Conservation (phyloP, 2,329 filamentous ascomycete genomes). For the Hypoxylon sp. region DNA sequence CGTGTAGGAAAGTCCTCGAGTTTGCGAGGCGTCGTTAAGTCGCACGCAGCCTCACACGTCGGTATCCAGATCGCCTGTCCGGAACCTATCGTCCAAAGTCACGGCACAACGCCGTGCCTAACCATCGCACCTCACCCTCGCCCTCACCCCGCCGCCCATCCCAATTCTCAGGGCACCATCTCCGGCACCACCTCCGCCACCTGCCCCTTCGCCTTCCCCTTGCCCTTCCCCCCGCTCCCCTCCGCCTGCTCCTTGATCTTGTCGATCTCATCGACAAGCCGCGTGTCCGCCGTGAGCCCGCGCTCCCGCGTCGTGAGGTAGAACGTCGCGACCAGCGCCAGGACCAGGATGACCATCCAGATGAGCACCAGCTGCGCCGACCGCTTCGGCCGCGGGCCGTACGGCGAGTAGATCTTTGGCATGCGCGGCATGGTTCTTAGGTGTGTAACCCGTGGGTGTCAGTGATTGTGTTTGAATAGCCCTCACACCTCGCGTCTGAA, state of each 20-base stretch:
- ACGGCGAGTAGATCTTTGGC: conserved; percentile 48
- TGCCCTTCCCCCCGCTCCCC: not conserved
- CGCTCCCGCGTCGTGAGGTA: conserved; percentile 47
- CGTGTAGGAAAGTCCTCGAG: not conserved
- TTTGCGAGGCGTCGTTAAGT: not conserved
- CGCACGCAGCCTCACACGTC: not conserved
- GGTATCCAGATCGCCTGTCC: not conserved
- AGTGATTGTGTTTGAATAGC: conserved; percentile 4
- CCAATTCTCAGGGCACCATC: conserved; percentile 34
- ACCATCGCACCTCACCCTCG: not conserved
- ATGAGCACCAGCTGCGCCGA: conserved; percentile 46
- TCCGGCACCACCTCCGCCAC: conserved; percentile 16
- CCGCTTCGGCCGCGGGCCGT: conserved; percentile 48
- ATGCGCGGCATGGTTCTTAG: conserved; percentile 37
- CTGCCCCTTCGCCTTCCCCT: conserved; percentile 7
- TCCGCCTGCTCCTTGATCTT: conserved; percentile 22
- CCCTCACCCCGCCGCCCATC: not conserved
- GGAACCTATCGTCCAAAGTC: not conserved
- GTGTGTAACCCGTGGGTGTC: not conserved
- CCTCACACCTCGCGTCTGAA: no score
- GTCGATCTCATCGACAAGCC: conserved; percentile 35
- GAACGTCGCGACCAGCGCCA: conserved; percentile 46
- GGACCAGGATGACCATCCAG: conserved; percentile 48
- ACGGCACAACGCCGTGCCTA: not conserved
- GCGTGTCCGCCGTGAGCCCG: conserved; percentile 33